Percentiles rank a stretch among this genome's conserved stretches.
phyloP scores from a whole-genome alignment of 306 rosid species.

The Vigna radiata region DNA sequence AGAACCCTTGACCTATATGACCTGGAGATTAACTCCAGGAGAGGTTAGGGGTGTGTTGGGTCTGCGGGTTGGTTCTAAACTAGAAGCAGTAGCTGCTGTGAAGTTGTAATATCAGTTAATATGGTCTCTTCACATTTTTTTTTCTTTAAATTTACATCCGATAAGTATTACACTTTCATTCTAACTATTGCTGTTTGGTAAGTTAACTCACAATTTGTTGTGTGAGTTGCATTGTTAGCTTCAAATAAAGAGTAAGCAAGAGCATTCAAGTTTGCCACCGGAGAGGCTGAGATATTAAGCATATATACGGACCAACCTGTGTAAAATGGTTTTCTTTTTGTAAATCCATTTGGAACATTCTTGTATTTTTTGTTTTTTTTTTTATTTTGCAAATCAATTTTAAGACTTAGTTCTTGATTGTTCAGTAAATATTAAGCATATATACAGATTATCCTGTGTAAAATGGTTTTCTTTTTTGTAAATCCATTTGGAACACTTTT shows the following conservation, averaged over 20 bases:
- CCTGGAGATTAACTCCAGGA: slow-evolving; percentile 97
- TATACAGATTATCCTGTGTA: neutral
- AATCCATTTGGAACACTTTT: too few species aligned
- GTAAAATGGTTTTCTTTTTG: neutral
- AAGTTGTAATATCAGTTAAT: slow-evolving; percentile 61
- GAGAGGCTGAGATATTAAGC: neutral
- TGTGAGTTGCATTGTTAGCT: slow-evolving; percentile 24
- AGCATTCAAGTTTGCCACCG: slow-evolving; percentile 11
- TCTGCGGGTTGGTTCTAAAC: slow-evolving; percentile 90
- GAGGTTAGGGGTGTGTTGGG: slow-evolving; percentile 95
- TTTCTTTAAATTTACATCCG: slow-evolving; percentile 26
- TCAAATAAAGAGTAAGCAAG: slow-evolving; percentile 6
- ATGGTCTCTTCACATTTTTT: slow-evolving; percentile 46
- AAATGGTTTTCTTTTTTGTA: neutral
- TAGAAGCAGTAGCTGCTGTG: slow-evolving; percentile 85
- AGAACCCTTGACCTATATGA: slow-evolving; percentile 94
- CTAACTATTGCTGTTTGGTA: slow-evolving; percentile 35
- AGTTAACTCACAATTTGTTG: neutral
- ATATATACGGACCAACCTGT: neutral
- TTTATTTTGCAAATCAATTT: slow-evolving; percentile 1
- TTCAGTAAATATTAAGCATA: neutral
- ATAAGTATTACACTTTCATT: slow-evolving; percentile 42
- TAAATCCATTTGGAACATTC: too few species aligned
- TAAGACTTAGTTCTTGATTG: neutral
- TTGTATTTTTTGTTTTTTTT: too few species aligned